Base-by-base conservation (phyloP, 2,329 filamentous ascomycete species). In the Apiospora rasikravindrae region DNA sequence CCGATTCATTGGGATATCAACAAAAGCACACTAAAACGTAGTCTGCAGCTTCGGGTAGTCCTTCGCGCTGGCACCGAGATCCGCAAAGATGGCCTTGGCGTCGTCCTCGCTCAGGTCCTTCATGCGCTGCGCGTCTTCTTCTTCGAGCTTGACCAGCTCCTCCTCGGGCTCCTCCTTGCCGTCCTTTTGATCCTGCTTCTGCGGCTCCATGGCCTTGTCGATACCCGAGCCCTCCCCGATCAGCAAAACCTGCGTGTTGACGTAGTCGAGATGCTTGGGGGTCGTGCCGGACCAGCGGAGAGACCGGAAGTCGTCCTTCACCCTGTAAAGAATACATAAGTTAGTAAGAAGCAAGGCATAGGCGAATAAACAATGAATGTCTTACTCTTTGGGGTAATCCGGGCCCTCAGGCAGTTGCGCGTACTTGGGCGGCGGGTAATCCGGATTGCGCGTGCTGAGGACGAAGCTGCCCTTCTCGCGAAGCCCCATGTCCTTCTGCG, bases 401-500 rank as follows among this genome's bases (percentile, higher is more conserved):
- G 94, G 90, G 0, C 84, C 86, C 73, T 93, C 84, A 0, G 90
- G 89, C 0, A 97, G 83, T 66, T 85, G 86, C 0, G 90, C 88
- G 73, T 88, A 89, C 2, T 88, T 85, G 0, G 94, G 93, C 0
- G 91, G 90, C 2, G 90, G 86, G 47, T 88, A 90, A 71, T 91
- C 86, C 0, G 95, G 95, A 76, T 97, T 98, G 83, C 95, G 94
- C 42, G 93, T 90, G 75, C 91, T 94, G 70, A 96, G 82, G 70
- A 96, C 88, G 81, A 95, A 97, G 80, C 92, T 94, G 0, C 93
- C 94, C 75, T 91, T 90, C 44, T 89, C 83, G 51, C 87, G 86
- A 8, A 98, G 80, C 0, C 95, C 94, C 16, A 98, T 86, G 71
- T 94, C 91, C 51, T 89, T 86, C 81, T 97, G 94, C 0, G 96